Conservation (phyloP, 2,329 filamentous ascomycete species). For the Phyllosticta citrichinensis region DNA sequence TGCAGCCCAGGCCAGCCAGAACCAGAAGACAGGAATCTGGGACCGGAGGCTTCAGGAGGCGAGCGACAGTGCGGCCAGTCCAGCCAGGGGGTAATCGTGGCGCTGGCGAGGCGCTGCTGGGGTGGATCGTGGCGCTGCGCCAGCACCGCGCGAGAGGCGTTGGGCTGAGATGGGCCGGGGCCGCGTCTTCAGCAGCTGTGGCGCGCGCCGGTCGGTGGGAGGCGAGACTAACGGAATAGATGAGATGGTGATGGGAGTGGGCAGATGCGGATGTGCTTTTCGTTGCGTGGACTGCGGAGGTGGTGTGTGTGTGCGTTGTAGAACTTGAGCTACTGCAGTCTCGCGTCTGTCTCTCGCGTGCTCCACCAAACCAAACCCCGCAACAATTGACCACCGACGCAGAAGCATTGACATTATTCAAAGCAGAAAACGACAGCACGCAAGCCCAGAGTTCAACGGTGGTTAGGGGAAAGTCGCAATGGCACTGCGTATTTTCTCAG, state of each 20-base stretch:
- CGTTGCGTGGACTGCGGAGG: not conserved
- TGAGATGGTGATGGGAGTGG: not conserved
- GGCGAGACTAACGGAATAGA: not conserved
- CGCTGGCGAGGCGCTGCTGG: not conserved
- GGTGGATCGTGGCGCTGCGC: not conserved
- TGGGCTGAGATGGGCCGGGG: not conserved
- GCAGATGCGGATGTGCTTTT: not conserved
- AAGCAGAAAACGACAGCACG: too few relatives aligned
- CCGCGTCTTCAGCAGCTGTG: not conserved
- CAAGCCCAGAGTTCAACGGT: too few relatives aligned
- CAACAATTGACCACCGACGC: too few relatives aligned
- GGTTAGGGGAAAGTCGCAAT: too few relatives aligned
- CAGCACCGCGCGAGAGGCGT: not conserved
- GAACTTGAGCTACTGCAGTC: not conserved
- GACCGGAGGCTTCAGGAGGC: not conserved
- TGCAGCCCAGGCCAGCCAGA: not conserved
- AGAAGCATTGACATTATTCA: too few relatives aligned
- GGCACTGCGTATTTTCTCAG: too few relatives aligned
- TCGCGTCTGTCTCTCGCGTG: not conserved
- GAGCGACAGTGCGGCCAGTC: not conserved
- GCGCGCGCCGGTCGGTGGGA: too few relatives aligned
- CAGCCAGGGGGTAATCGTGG: not conserved
- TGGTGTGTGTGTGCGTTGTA: not conserved
- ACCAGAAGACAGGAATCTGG: not conserved
- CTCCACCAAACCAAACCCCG: not conserved